Evolutionary conservation across 2,329 filamentous ascomycete genomes (phyloP).

Genomic region (Xylariaceae sp.): DNA sequence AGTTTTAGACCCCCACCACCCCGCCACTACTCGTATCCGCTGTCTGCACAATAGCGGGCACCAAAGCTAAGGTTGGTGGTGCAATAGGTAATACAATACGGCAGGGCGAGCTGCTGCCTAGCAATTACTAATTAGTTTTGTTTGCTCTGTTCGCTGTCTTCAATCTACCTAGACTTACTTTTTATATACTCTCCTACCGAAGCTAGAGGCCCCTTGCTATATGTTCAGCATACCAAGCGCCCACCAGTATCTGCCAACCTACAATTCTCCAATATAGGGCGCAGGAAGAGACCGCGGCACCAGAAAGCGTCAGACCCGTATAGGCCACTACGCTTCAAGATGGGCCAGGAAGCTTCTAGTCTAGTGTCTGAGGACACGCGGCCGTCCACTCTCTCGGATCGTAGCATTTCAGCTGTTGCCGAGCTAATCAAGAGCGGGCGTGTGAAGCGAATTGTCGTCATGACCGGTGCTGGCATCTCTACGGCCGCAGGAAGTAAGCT

Average conservation of each 20-base stretch:
- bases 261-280: conserved; percentile 31
- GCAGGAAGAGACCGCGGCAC: conserved; percentile 35
- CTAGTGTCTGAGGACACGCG: conserved; percentile 67
- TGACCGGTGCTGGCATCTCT: conserved; percentile 90
- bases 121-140: too few relatives aligned
- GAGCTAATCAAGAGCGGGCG: conserved; percentile 75
- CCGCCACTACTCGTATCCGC: too few relatives aligned
- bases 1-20: too few relatives aligned
- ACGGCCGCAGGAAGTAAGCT: conserved; percentile 69
- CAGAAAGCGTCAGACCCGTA: conserved; percentile 28
- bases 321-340: conserved; percentile 53
- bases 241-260: background rate
- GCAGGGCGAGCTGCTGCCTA: too few relatives aligned
- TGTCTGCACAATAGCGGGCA: too few relatives aligned
- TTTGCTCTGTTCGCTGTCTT: too few relatives aligned
- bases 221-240: too few relatives aligned
- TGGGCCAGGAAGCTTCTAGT: conserved; percentile 85
- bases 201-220: too few relatives aligned
- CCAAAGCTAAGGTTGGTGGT: too few relatives aligned
- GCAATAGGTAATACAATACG: too few relatives aligned
- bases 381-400: conserved; percentile 69
- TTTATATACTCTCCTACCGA: too few relatives aligned
- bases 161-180: too few relatives aligned
- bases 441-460: conserved; percentile 76
- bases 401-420: conserved; percentile 77